Conservation (phyloP, 1,139 yeast genomes). For the Insectozyma bohioensis region DNA sequence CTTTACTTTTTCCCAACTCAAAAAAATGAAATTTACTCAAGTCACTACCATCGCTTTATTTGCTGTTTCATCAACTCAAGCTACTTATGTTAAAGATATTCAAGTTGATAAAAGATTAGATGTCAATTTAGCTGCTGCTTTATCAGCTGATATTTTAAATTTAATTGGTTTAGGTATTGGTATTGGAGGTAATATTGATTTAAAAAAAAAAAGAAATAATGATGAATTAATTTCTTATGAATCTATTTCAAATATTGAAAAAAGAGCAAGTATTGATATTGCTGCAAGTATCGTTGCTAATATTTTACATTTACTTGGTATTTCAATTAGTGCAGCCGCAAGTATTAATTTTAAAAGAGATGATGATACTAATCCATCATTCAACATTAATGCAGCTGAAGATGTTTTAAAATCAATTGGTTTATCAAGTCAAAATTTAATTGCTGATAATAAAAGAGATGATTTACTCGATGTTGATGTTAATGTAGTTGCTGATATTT, state of each 20-base stretch:
- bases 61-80: too few relatives aligned
- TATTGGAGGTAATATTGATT: slow-evolving; percentile 1
- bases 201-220: slow-evolving; percentile 3
- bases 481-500: slow-evolving; percentile 1
- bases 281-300: background rate
- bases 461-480: slow-evolving; percentile 1
- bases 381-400: slow-evolving; percentile 4
- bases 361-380: slow-evolving; percentile 2
- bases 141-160: slow-evolving; percentile 1
- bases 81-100: too few relatives aligned
- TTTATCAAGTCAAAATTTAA: background rate
- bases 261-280: background rate
- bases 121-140: slow-evolving; percentile 1
- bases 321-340: slow-evolving; percentile 2
- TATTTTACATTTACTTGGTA: background rate
- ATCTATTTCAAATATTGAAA: background rate
- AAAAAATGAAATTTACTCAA: too few relatives aligned
- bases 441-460: background rate
- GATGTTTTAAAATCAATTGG: background rate
- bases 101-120: too few relatives aligned
- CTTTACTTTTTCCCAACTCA: too few relatives aligned
- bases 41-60: too few relatives aligned
- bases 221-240: slow-evolving; percentile 1
- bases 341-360: slow-evolving; percentile 6
- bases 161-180: slow-evolving; percentile 4